These are phyloP conservation scores for Haplosporangium sp. DNA, from an alignment of 371 early-diverging fungal genomes.

Conservation along the genomic window DNA sequence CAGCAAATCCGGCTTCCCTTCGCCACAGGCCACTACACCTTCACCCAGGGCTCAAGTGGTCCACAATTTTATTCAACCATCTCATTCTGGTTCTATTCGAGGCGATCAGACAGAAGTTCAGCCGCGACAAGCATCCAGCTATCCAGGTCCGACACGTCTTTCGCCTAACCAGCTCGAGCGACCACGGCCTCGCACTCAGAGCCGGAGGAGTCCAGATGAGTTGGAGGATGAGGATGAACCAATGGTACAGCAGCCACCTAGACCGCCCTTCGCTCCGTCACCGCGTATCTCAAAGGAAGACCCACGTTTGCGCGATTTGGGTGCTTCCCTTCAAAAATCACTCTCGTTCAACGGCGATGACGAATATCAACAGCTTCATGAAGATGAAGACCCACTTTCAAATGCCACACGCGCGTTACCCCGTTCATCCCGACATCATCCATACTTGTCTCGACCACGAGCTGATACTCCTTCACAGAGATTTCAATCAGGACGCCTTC, in stretches of 20 bases:
- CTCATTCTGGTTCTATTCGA: conserved; percentile 19
- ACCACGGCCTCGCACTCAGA: conserved; percentile 10
- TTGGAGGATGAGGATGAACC: conserved; percentile 32
- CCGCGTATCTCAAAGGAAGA: conserved; percentile 39
- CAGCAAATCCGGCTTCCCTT: conserved; percentile 46
- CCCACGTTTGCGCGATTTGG: conserved; percentile 40
- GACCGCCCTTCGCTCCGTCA: conserved; percentile 18
- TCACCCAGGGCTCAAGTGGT: conserved; percentile 29
- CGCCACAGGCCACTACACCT: conserved; percentile 43
- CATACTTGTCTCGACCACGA: conserved; percentile 24
- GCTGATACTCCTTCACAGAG: conserved; percentile 13
- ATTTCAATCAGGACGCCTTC: conserved; percentile 14
- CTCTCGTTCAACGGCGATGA: conserved; percentile 52
- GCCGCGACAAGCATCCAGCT: conserved; percentile 25
- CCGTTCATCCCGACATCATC: conserved; percentile 32
- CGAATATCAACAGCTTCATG: conserved; percentile 23
- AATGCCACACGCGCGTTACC: neutral
- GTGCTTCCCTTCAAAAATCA: conserved; percentile 41
- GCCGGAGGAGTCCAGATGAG: conserved; percentile 37
- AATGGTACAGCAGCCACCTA: conserved; percentile 19
- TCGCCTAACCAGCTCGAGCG: conserved; percentile 44
- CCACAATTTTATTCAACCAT: conserved; percentile 24
- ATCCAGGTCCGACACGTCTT: conserved; percentile 22
- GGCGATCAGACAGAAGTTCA: conserved; percentile 25
- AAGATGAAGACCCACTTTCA: conserved; percentile 16